Evolutionary conservation across 257 asterid genomes (phyloP), one percentile per base, ranked within the genome.

Genomic region (Fraxinus cuspidata): DNA sequence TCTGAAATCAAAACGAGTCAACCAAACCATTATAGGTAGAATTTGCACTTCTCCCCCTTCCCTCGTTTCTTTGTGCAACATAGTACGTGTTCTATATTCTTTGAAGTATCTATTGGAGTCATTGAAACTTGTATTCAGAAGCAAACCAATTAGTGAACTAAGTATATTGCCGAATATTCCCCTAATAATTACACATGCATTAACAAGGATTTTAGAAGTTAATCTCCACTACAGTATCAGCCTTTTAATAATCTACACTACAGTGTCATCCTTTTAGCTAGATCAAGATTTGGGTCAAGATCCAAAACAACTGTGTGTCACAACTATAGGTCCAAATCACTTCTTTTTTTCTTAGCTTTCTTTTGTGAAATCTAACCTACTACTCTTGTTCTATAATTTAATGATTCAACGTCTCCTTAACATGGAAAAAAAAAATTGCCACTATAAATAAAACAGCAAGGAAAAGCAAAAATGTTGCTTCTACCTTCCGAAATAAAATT

Each of bases 321-420:
- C 29, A 66, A 35, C 18, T 68, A n/a, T 38, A 32, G 4, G 34
- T 37, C 27, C 65, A 49, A 66, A 19, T 9, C 18, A 51, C 69
- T 42, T 70, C 19, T 7, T 7, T 66, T 10, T 79, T 34, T 47
- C 63, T 44, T 21, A 8, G 34, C 42, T 37, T 28, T 32, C 27
- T 68, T 42, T n/a, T 47, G 31, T 29, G 29, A 40, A 53, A 47
- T 23, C n/a, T 49, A 8, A 44, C 72, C 19, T 18, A 10, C 27
- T 75, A 15, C 49, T 60, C 68, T 70, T 29, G 40, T 44, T 35
- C 32, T 73, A 25, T 64, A 70, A 70, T 38, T 67, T 19, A 58
- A 64, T 18, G 53, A 63, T 51, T 32, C 27, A 78, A 60, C 74
- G 28, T 65, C 31, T 34, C 4, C 28, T 35, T 15, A n/a, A 73